phyloP scores from a whole-genome alignment of 306 rosid species.

The Prunus mume region DNA sequence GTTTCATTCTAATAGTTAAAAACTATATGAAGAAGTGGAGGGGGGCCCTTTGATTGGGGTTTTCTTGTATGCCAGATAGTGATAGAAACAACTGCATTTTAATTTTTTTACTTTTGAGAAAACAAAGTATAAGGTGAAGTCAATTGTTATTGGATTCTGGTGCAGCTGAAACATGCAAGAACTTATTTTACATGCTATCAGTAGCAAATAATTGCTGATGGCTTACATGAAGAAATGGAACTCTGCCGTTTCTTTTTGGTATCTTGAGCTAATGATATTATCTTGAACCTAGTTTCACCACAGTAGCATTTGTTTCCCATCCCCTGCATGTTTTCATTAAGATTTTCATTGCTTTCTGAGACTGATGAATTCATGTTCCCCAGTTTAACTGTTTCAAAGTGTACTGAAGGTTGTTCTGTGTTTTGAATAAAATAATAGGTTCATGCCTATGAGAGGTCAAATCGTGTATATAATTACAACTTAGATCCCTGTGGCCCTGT shows the following conservation, averaged over 20 bases:
- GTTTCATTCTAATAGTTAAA: background rate
- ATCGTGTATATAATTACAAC: conserved; percentile 65
- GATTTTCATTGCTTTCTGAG: background rate
- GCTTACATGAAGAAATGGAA: too few species aligned
- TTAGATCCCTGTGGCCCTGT: conserved; percentile 86
- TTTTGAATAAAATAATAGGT: conserved; percentile 39
- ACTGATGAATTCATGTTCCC: background rate
- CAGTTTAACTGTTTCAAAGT: background rate
- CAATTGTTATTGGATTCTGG: background rate
- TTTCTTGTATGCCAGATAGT: background rate
- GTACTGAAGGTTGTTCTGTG: background rate
- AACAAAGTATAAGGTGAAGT: background rate
- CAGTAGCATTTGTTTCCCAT: background rate
- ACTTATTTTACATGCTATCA: background rate
- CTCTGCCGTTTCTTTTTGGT: too few species aligned
- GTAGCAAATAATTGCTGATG: background rate
- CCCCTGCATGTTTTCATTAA: background rate
- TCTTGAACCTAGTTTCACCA: conserved; percentile 3
- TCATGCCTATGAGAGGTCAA: conserved; percentile 90
- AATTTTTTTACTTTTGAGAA: background rate
- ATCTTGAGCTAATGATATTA: background rate
- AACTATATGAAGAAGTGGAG: background rate
- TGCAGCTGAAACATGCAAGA: background rate
- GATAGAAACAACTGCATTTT: background rate
- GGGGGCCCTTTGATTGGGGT: background rate